phyloP scores from a whole-genome alignment of 345 rosid species.

The Melastoma malabathricum region DNA sequence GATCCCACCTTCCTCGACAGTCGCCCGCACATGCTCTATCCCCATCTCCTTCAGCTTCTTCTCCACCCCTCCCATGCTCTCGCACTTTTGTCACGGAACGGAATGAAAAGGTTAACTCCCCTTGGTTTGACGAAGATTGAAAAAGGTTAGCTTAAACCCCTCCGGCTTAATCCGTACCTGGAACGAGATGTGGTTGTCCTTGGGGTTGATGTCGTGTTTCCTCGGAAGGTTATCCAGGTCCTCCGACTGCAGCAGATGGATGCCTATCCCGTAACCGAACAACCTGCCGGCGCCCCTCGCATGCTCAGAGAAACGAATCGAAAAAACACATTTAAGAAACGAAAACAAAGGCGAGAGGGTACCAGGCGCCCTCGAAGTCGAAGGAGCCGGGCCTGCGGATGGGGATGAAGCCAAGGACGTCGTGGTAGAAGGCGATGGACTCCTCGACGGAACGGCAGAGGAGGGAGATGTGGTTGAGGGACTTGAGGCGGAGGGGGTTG shows the following conservation, averaged over 20 bases:
- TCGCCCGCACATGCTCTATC: constrained; percentile 36
- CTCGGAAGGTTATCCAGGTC: constrained; percentile 8
- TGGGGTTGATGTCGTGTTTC: constrained; percentile 11
- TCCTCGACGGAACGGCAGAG: constrained; percentile 54
- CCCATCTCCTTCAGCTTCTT: constrained; percentile 55
- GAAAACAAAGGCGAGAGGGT: neutral
- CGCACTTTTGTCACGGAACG: constrained; percentile 29
- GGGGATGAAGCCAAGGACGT: constrained; percentile 67
- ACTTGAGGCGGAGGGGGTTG: constrained; percentile 67
- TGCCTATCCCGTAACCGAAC: constrained; percentile 12
- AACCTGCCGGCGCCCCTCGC: constrained; percentile 4
- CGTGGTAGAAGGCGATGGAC: constrained; percentile 60
- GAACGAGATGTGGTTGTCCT: constrained; percentile 15
- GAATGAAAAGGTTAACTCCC: neutral
- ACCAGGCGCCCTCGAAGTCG: constrained; percentile 90
- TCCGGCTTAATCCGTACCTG: neutral
- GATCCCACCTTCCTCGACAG: constrained; percentile 77
- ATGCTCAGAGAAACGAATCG: neutral
- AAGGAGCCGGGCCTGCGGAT: constrained; percentile 79
- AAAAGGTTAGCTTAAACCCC: neutral
- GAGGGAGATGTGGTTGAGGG: constrained; percentile 67
- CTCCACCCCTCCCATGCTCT: constrained; percentile 73
- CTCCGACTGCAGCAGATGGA: constrained; percentile 13
- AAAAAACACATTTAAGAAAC: neutral
- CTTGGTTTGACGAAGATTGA: neutral